Conservation (phyloP, 495 filamentous ascomycete genomes). For the Neurospora hispaniola region DNA sequence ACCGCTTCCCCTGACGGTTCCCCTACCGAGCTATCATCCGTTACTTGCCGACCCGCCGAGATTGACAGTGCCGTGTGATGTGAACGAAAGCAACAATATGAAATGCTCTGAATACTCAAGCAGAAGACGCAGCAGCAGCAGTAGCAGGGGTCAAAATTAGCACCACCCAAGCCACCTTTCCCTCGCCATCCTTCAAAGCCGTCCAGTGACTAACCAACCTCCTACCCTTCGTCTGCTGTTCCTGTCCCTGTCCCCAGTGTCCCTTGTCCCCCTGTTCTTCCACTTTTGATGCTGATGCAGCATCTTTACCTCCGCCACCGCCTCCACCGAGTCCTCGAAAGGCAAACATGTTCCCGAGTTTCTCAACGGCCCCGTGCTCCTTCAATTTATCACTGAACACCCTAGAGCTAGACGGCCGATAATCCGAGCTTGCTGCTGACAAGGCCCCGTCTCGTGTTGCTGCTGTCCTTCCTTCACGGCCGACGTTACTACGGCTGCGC, state of each 20-base stretch:
- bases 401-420: neutral
- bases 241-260: neutral
- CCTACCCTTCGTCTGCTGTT: slow-evolving; percentile 17
- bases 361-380: slow-evolving; percentile 15
- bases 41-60: neutral
- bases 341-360: slow-evolving; percentile 14
- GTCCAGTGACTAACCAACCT: slow-evolving; percentile 44
- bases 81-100: neutral
- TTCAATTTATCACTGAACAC: slow-evolving; percentile 17
- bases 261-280: neutral
- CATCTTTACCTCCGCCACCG: neutral
- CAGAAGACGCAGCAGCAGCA: neutral
- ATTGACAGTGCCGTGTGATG: neutral
- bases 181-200: slow-evolving; percentile 41
- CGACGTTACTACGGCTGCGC: neutral
- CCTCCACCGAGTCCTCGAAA: neutral
- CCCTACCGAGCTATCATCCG: neutral
- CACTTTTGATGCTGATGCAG: neutral
- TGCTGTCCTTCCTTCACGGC: slow-evolving; percentile 7
- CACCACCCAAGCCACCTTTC: slow-evolving; percentile 35
- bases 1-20: neutral
- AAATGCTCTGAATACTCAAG: neutral
- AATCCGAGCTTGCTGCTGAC: neutral
- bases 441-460: neutral
- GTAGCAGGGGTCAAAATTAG: slow-evolving; percentile 26